Evolutionary conservation across 2,329 filamentous ascomycete species (phyloP).

Genomic region (Amauroascus verrucosus): DNA sequence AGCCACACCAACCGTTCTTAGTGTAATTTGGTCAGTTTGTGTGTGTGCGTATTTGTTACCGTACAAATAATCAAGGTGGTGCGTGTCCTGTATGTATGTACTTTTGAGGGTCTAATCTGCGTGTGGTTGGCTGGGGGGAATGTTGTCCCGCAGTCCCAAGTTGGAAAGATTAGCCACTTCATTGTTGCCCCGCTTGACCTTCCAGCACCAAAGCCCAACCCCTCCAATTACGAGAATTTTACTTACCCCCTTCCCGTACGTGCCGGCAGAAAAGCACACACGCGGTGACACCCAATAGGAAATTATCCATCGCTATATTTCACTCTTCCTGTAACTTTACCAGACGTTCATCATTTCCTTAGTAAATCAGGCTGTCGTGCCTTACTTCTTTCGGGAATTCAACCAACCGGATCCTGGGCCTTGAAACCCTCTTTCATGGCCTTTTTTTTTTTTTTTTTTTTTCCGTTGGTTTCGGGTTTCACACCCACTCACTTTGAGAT

Average conservation of each 20-base stretch:
- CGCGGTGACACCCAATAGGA: slow-evolving; percentile 8
- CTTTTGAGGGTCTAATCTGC: too few relatives aligned
- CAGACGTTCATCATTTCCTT: neutral
- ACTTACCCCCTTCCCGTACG: neutral
- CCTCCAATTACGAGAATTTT: slow-evolving; percentile 8
- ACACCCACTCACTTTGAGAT: neutral
- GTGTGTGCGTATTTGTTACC: too few relatives aligned
- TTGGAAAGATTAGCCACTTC: neutral
- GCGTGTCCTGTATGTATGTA: too few relatives aligned
- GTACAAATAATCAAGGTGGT: too few relatives aligned
- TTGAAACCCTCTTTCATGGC: neutral
- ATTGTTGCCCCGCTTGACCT: slow-evolving; percentile 2
- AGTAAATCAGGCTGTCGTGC: neutral
- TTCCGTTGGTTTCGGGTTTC: neutral
- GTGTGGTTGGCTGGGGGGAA: neutral
- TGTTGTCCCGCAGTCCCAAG: neutral
- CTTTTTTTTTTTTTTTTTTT: neutral
- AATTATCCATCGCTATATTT: slow-evolving; percentile 5
- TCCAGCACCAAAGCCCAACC: slow-evolving; percentile 4
- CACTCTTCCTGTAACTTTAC: neutral
- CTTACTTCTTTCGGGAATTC: neutral
- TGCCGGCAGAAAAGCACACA: slow-evolving; percentile 5
- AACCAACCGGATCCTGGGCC: neutral
- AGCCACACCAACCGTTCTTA: neutral
- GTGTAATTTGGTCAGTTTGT: neutral